These are phyloP conservation scores for Malassezia sp. DNA, from an alignment of 1,284 basidiomycete species.

Conservation along the genomic window DNA sequence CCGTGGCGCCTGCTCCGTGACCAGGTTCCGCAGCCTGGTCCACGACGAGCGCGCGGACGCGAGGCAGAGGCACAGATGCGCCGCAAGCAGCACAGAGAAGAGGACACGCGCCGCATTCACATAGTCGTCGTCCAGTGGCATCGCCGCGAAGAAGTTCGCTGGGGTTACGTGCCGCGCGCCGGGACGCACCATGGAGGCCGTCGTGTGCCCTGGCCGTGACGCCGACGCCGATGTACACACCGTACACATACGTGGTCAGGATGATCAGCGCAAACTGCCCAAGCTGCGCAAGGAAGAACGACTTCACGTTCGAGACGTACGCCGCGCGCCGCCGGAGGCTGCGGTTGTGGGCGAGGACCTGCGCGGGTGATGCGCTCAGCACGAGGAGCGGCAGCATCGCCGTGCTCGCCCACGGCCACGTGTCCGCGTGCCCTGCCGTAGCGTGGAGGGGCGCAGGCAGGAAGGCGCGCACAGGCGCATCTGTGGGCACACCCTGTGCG, in stretches of 20 bases:
- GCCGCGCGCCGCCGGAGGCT: slow-evolving; percentile 32
- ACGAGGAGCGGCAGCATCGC: slow-evolving; percentile 40
- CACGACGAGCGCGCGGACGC: slow-evolving; percentile 38
- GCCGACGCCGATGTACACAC: slow-evolving; percentile 20
- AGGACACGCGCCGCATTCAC: slow-evolving; percentile 30
- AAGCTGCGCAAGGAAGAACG: slow-evolving; percentile 34
- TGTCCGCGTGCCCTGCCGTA: not conserved
- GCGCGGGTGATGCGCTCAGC: slow-evolving; percentile 36
- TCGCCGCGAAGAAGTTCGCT: slow-evolving; percentile 36
- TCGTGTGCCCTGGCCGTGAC: slow-evolving; percentile 29
- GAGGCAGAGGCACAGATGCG: slow-evolving; percentile 37
- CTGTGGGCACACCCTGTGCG: too few relatives aligned
- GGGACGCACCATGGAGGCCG: slow-evolving; percentile 25
- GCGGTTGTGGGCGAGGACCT: slow-evolving; percentile 41
- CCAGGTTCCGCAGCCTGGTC: slow-evolving; percentile 29
- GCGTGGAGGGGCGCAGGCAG: too few relatives aligned
- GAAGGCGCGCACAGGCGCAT: too few relatives aligned
- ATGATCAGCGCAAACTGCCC: slow-evolving; percentile 32
- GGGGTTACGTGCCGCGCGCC: too few relatives aligned
- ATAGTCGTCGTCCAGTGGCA: slow-evolving; percentile 30
- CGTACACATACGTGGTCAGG: slow-evolving; percentile 24
- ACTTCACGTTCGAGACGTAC: slow-evolving; percentile 35
- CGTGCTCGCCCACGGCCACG: slow-evolving; percentile 34
- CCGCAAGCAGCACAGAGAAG: slow-evolving; percentile 29
- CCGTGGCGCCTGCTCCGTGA: slow-evolving; percentile 26